A percentile compares a stretch with the other conserved stretches of the same genome.
These are phyloP conservation scores for Saturnispora mendoncae DNA, from an alignment of 805 yeast genomes.

Conservation along the genomic window DNA sequence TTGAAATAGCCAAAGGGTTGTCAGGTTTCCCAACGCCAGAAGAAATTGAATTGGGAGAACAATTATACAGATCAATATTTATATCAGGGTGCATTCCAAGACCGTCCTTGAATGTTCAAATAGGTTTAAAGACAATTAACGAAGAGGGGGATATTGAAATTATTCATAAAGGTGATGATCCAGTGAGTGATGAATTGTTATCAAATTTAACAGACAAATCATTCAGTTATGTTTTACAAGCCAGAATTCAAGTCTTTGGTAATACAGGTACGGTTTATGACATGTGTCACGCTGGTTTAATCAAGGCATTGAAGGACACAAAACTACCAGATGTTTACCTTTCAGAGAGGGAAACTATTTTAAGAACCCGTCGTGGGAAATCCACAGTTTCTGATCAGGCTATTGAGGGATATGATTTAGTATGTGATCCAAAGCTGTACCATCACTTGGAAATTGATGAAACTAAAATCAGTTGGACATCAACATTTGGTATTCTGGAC, in stretches of 20 bases:
- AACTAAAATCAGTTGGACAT: constrained; percentile 34
- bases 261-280: constrained; percentile 79
- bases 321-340: constrained; percentile 60
- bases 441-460: constrained; percentile 33
- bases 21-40: constrained; percentile 78
- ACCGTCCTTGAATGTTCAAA: constrained; percentile 45
- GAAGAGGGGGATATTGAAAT: constrained; percentile 42
- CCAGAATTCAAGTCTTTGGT: constrained; percentile 67
- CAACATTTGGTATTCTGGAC: constrained; percentile 53
- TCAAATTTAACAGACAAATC: constrained; percentile 34
- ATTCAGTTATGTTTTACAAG: constrained; percentile 55
- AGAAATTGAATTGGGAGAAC: constrained; percentile 68
- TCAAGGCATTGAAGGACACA: constrained; percentile 51
- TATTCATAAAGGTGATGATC: constrained; percentile 35
- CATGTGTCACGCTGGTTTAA: constrained; percentile 58
- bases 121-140: constrained; percentile 42
- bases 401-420: constrained; percentile 41
- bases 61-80: constrained; percentile 48
- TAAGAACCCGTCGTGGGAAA: constrained; percentile 12
- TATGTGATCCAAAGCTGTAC: constrained; percentile 43
- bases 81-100: constrained; percentile 47
- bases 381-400: constrained; percentile 29
- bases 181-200: constrained; percentile 14
- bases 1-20: constrained; percentile 68
- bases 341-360: constrained; percentile 43